Conservation (phyloP, 2,329 filamentous ascomycete genomes). For the Laburnicola sp. region DNA sequence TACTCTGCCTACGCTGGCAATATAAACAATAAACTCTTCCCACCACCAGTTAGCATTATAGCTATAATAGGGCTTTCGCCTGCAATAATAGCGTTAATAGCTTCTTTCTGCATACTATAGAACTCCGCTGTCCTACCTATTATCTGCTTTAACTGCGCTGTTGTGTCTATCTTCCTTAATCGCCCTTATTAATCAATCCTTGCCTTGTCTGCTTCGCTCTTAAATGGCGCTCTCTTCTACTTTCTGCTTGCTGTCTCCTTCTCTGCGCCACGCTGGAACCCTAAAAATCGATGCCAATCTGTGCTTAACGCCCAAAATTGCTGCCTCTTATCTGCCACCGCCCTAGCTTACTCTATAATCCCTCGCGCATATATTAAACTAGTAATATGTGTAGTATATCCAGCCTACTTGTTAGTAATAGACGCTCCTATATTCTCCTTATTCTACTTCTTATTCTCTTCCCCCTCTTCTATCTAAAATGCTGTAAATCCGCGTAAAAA, state of each 20-base stretch:
- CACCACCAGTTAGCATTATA: conserved; percentile 24
- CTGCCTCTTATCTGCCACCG: conserved; percentile 12
- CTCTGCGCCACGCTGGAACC: no score
- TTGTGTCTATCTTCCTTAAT: conserved; percentile 13
- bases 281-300: no score
- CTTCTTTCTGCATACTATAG: conserved; percentile 20
- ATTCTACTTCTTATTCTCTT: conserved; percentile 13
- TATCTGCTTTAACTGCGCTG: conserved; percentile 14
- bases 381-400: no score
- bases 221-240: conserved; percentile 18
- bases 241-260: no score
- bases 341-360: no score
- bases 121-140: conserved; percentile 17
- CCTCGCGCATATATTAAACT: no score
- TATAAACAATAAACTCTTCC: no score
- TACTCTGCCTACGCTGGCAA: no score
- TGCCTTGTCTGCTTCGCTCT: not conserved
- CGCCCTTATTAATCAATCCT: conserved; percentile 10
- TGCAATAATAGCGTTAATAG: conserved; percentile 22
- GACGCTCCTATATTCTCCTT: conserved; percentile 6
- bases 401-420: no score
- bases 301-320: conserved; percentile 18
- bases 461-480: conserved; percentile 18
- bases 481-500: conserved; percentile 17
- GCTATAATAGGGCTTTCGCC: conserved; percentile 20